A percentile compares a stretch with the other conserved stretches of the same genome.
Evolutionary conservation across 495 filamentous ascomycete species (phyloP).

Genomic region (Rhypophila decipiens): DNA sequence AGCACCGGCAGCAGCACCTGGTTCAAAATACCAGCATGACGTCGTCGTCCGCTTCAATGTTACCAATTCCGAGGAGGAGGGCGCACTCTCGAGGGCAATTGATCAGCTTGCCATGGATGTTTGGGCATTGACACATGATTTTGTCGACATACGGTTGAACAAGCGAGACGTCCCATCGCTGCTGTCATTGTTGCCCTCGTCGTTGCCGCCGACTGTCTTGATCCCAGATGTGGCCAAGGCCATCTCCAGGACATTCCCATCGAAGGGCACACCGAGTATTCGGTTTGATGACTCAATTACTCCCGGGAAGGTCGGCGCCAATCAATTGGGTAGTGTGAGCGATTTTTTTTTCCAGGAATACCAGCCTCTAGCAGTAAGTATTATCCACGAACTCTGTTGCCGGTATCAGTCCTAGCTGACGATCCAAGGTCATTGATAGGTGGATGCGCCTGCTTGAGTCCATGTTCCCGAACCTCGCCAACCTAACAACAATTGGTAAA

Average conservation of each 20-base stretch:
- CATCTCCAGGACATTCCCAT: constrained; percentile 71
- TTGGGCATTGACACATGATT: constrained; percentile 77
- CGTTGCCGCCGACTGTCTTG: constrained; percentile 69
- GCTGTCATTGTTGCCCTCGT: constrained; percentile 70
- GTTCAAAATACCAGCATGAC: constrained; percentile 68
- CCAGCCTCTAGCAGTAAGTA: constrained; percentile 71
- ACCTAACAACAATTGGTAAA: constrained; percentile 66
- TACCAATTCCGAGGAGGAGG: constrained; percentile 60
- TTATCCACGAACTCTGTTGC: neutral
- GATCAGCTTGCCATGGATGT: constrained; percentile 78
- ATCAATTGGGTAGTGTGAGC: constrained; percentile 33
- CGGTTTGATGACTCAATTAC: constrained; percentile 16
- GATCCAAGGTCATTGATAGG: constrained; percentile 36
- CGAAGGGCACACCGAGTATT: constrained; percentile 12
- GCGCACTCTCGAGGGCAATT: constrained; percentile 64
- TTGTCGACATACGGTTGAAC: constrained; percentile 79
- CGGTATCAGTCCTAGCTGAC: neutral
- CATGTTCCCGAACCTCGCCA: constrained; percentile 76
- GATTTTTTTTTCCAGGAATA: constrained; percentile 87
- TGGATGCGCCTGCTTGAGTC: constrained; percentile 90
- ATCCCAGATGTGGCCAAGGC: constrained; percentile 77
- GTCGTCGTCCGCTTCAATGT: constrained; percentile 86
- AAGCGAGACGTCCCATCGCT: constrained; percentile 76
- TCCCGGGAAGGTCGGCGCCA: constrained; percentile 23
- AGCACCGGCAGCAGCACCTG: constrained; percentile 42